Evolutionary conservation across 345 rosid species (phyloP), one percentile per base, ranked within the genome.

Genomic region (Eucalyptus regnans): DNA sequence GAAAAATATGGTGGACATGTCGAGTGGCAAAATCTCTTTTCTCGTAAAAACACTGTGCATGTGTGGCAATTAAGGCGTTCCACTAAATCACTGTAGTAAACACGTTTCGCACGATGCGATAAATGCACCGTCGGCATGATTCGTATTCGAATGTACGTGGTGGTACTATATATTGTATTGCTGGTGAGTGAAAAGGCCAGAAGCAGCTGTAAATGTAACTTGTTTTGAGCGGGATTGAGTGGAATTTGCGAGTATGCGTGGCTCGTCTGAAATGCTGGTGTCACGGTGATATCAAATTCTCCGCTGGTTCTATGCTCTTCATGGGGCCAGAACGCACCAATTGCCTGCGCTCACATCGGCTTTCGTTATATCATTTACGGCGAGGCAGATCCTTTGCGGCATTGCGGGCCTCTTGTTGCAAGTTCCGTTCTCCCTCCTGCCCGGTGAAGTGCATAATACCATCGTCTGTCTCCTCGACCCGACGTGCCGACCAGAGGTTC

Each of bases 391-490:
- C 41, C 76, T 15, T 64, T n/a, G 41, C 20, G 9, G 71, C 37
- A 64, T 64, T 13, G 0, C 6, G 12, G 43, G 22, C 9, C 79
- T 66, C 79, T 0, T 16, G 43, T 31, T 31, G 71, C 71, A 2
- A 66, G 20, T 66, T 66, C 79, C 4, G 43, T 15, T 66, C 12
- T 31, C 23, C 23, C 23, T 66, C 79, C 79, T 17, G 43, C 79
- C 20, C 43, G 1, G 41, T 3, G 43, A 66, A 31, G 22, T 4
- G 79, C 43, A 4, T 16, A 8, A 31, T 16, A 15, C 79, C 8
- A 7, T n/a, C 15, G 31, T 25, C 66, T 1, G 66, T 25, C n/a
- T 25, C 0, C n/a, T 25, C 15, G 0, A n/a, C 18, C 20, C 18
- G 18, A 14, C 3, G 9, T 2, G 9, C 5, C 2, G 37, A 7